Evolutionary conservation across 192 early-diverging fungal species (phyloP).

Genomic region (Rhizophagus prolifer): DNA sequence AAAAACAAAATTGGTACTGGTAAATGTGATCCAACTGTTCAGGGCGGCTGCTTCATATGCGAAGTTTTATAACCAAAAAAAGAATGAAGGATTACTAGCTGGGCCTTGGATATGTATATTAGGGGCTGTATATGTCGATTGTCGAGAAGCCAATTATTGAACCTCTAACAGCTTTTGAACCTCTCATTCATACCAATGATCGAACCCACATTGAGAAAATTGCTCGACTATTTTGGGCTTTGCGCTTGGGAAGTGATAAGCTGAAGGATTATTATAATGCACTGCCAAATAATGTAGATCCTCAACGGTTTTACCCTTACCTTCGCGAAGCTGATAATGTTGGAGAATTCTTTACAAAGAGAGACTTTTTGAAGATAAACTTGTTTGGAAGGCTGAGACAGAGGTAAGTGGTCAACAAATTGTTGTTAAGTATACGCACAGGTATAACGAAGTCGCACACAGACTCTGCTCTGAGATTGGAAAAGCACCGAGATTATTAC

Average conservation of each 20-base stretch:
- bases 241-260: background rate
- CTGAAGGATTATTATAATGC: slow-evolving; percentile 11
- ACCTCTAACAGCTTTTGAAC: background rate
- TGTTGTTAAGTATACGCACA: slow-evolving; percentile 5
- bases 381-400: slow-evolving; percentile 1
- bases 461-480: background rate
- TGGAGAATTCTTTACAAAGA: background rate
- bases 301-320: background rate
- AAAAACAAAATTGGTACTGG: too few species aligned
- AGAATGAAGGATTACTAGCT: too few species aligned
- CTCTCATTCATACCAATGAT: background rate
- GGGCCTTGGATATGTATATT: too few species aligned
- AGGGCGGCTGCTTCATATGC: too few species aligned
- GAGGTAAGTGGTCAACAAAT: background rate
- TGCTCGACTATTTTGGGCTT: background rate
- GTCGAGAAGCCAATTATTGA: slow-evolving; percentile 1
- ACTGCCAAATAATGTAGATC: background rate
- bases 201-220: background rate
- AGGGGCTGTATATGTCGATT: background rate
- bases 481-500: background rate
- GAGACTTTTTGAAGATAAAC: slow-evolving; percentile 9
- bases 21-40: too few species aligned
- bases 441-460: background rate
- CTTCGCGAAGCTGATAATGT: background rate
- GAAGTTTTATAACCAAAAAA: too few species aligned